phyloP scores from a whole-genome alignment of 352 stramenopile species.

The Phytophthora tentaculata region DNA sequence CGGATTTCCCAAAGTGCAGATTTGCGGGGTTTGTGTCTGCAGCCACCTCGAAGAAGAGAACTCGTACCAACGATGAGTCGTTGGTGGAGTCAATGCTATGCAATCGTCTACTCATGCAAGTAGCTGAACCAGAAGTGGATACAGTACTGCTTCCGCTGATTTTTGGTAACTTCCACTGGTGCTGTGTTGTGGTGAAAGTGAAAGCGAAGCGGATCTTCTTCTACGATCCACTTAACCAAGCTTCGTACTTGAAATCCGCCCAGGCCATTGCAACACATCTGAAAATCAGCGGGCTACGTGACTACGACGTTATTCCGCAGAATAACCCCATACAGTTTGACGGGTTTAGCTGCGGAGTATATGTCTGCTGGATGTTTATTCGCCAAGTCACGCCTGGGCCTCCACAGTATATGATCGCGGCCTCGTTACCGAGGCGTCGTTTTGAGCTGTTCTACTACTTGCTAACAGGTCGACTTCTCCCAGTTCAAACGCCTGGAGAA shows the following conservation, averaged over 20 bases:
- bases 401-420: too few relatives aligned
- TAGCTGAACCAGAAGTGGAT: neutral
- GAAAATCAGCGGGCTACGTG: neutral
- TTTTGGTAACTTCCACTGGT: neutral
- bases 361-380: neutral
- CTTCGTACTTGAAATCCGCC: neutral
- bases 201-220: neutral
- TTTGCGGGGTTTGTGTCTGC: neutral
- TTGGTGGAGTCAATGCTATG: neutral
- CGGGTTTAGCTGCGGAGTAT: neutral
- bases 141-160: neutral
- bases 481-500: too few relatives aligned
- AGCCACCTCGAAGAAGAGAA: neutral
- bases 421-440: too few relatives aligned
- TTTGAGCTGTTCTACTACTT: too few relatives aligned
- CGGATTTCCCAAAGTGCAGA: neutral
- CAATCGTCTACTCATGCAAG: neutral
- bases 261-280: neutral
- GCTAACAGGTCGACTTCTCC: too few relatives aligned
- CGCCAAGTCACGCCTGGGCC: too few relatives aligned
- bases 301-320: neutral
- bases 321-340: neutral
- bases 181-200: neutral
- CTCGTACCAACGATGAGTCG: neutral
- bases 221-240: neutral